phyloP scores from a whole-genome alignment of 345 rosid genomes.

The Arabidopsis arenosa region DNA sequence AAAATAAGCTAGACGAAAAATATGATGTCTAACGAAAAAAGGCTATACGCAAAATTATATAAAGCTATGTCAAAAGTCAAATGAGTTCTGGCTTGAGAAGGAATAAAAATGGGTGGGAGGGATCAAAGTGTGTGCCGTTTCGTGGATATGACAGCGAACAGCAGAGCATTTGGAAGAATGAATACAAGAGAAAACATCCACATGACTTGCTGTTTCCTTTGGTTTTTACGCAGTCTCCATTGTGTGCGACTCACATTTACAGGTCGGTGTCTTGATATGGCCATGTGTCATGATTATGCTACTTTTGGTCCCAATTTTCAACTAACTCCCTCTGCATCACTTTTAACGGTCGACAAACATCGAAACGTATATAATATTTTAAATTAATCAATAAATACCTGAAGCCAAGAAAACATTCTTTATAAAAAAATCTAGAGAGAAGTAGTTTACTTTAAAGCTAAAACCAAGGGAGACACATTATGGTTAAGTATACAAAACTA shows the following conservation, averaged over 20 bases:
- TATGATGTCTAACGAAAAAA: background rate
- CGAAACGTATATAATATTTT: constrained; percentile 1
- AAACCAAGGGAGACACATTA: background rate
- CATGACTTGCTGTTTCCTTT: constrained; percentile 13
- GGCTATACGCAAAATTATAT: background rate
- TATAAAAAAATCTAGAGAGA: background rate
- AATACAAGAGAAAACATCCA: constrained; percentile 4
- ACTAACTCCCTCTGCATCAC: constrained; percentile 15
- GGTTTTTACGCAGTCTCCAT: background rate
- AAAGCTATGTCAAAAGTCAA: background rate
- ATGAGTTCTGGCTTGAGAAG: background rate
- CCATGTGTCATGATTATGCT: constrained; percentile 6
- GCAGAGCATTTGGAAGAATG: constrained; percentile 12
- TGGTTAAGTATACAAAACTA: background rate
- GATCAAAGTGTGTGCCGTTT: constrained; percentile 29
- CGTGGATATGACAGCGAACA: constrained; percentile 2
- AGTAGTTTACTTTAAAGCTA: background rate
- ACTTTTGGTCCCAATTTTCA: constrained; percentile 24
- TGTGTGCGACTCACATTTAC: background rate
- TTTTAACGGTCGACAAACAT: constrained; percentile 8
- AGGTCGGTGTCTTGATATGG: background rate
- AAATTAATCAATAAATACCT: constrained; percentile 2
- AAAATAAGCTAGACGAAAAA: background rate
- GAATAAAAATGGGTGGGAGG: constrained; percentile 1
- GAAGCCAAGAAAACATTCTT: background rate